Evolutionary conservation across 2,329 filamentous ascomycete species (phyloP), one percentile per base, ranked within the genome.

Genomic region (Sporothrix inflata): DNA sequence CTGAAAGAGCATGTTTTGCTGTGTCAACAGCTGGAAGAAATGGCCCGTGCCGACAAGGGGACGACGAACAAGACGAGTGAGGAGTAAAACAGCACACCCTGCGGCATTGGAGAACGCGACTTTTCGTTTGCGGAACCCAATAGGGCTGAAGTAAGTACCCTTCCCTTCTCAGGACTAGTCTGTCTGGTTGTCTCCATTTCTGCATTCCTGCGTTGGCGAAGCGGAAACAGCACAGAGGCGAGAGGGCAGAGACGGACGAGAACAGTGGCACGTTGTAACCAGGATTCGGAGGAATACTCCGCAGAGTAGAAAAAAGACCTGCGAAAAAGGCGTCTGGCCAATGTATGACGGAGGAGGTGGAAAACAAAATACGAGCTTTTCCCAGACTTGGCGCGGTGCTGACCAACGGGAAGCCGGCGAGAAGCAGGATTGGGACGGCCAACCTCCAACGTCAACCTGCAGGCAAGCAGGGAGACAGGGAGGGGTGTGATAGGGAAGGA

Each of bases 71-170:
- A 45, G 63, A 14, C 19, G 40, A 63, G 45, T 63, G 38, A 45
- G 21, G 38, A 16, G 21, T n/a, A 14, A 7, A 34, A 53, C n/a
- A 40, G 21, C 47, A 38, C 11, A 47, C n/a, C 21, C 27, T 30
- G 60, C 27, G 45, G 55, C 30, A n/a, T 34, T 45, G 53, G 27
- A 38, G 38, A 51, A 51, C 30, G 70, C 38, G 70, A 71, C 70
- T 47, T 67, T 16, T 49, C 57, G 61, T 40, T 71, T 68, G 61
- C 70, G 40, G 70, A 40, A 51, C 24, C 14, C n/a, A 49, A 57
- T 67, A 71, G 51, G 63, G 70, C 70, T 67, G 61, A 61, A 57
- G 51, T 34, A 71, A 51, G 70, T 71, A 68, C 42, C 70, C n/a
- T 53, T 49, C 38, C 19, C 24, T 34, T 60, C 34, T 45, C 38